Percentiles rank a stretch among this genome's conserved stretches.
Evolutionary conservation across 768 basidiomycete genomes (phyloP).

Genomic region (Lentinula lateritia): DNA sequence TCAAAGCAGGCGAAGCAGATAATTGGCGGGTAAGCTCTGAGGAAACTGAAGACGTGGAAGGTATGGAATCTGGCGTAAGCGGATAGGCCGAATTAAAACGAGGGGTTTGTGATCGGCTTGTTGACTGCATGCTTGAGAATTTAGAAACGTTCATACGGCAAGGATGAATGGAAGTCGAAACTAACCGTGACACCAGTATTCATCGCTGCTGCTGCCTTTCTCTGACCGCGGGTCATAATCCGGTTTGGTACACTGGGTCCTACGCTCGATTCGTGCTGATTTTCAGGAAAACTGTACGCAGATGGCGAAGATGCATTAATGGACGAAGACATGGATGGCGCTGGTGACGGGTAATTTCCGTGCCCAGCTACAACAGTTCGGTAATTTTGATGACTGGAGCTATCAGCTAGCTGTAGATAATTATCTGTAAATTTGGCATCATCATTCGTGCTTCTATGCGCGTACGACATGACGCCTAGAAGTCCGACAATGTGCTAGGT

Average conservation of each 20-base stretch:
- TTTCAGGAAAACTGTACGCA: constrained; percentile 2
- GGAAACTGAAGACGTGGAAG: constrained; percentile 4
- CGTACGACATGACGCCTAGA: not conserved
- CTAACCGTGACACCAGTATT: constrained; percentile 19
- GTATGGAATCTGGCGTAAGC: constrained; percentile 16
- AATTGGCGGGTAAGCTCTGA: not conserved
- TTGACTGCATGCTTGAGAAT: not conserved
- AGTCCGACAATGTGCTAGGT: not conserved
- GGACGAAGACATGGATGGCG: not conserved
- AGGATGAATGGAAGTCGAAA: constrained; percentile 15
- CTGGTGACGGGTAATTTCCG: not conserved
- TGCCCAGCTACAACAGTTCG: not conserved
- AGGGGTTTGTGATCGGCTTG: constrained; percentile 3
- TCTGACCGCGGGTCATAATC: constrained; percentile 38
- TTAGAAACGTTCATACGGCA: constrained; percentile 2
- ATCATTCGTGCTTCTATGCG: not conserved
- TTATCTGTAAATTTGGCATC: not conserved
- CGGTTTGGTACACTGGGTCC: constrained; percentile 52
- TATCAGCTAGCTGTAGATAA: not conserved
- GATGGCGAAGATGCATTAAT: not conserved
- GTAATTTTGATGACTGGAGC: not conserved
- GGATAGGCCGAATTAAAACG: not conserved
- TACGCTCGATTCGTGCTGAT: constrained; percentile 44
- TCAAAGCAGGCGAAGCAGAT: constrained; percentile 2
- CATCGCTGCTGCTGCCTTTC: constrained; percentile 22